These are phyloP conservation scores for Penicillium crystallinum DNA, from an alignment of 495 filamentous ascomycete species.

Conservation along the genomic window DNA sequence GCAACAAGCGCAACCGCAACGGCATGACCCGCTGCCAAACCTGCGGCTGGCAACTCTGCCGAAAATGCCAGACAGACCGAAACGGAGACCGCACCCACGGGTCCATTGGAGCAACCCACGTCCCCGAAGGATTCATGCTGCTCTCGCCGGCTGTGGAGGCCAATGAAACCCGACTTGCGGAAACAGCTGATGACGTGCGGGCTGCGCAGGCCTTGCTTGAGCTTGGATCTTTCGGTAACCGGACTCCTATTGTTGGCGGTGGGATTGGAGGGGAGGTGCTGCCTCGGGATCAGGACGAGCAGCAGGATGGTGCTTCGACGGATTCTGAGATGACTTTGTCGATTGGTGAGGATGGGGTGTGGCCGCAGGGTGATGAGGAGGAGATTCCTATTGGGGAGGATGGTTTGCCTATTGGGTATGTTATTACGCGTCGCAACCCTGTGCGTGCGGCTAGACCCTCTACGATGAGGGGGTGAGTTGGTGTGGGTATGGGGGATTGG, in stretches of 20 bases:
- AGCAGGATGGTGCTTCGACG: neutral
- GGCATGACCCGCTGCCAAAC: slow-evolving; percentile 41
- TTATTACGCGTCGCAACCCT: slow-evolving; percentile 7
- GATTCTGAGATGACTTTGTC: slow-evolving; percentile 2
- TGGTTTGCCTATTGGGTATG: neutral
- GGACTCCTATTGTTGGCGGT: neutral
- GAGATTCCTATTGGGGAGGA: neutral
- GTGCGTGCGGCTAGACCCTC: slow-evolving; percentile 5
- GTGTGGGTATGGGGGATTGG: too few species aligned
- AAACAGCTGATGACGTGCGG: neutral
- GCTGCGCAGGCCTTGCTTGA: neutral
- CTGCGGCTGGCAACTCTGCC: slow-evolving; percentile 45
- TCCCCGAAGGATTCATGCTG: neutral
- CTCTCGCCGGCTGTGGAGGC: neutral
- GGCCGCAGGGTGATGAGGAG: neutral
- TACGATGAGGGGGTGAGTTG: neutral
- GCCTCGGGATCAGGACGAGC: neutral
- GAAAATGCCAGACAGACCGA: slow-evolving; percentile 24
- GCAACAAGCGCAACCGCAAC: slow-evolving; percentile 37
- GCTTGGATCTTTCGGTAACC: neutral
- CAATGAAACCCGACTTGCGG: too few species aligned
- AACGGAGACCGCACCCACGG: slow-evolving; percentile 23
- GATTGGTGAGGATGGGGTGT: neutral
- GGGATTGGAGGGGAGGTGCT: too few species aligned
- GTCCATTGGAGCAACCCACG: slow-evolving; percentile 9